Base-by-base conservation (phyloP, 75 land plant genomes). In the Chamaecyparis obtusa region DNA sequence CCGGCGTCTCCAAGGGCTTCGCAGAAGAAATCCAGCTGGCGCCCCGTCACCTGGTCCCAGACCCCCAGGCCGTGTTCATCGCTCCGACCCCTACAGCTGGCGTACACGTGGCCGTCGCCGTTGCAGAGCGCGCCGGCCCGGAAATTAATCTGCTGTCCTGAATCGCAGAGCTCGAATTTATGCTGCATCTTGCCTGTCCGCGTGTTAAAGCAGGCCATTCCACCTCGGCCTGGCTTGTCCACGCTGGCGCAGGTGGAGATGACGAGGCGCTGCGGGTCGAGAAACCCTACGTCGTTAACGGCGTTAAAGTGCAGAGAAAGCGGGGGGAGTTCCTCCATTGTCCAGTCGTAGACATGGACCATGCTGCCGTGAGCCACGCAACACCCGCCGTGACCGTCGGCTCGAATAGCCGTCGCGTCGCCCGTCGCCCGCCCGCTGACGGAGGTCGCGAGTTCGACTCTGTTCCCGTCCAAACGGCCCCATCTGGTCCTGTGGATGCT, bases 341-440 rank as follows among this genome's bases (percentile, higher is more conserved):
- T 91, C 99, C 99, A 97, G 83, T 95, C 94, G 75, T 95, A 97
- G 30, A 97, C 96, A 84, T 96, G 99, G 7, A 96, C 97, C 93
- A 97, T 91, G 86, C 93, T 88, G n/a, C 98, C 98, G 84, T 96
- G 98, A 2, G 96, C 99, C 7, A 96, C 96, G 85, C 95, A 94
- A 87, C 98, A 97, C 3, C 99, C 99, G 49, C 99, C 99, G 69
- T 96, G 95, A 3, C 95, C 98, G 15, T 93, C 90, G 21, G 96
- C 99, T 7, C 99, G 91, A 83, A 97, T 94, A 82, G 98, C 98
- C 0, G 96, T 94, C 10, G 95, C 98, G 86, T 97, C 99, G 0
- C 96, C 98, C 7, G 97, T 93, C 4, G 96, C 96, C 7, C 86
- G 91, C 15, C 99, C 99, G 46, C 92, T 72, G 7, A 96, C 87